These are phyloP conservation scores for Madurella fahalii DNA, from an alignment of 2,329 filamentous ascomycete genomes.

Conservation along the genomic window DNA sequence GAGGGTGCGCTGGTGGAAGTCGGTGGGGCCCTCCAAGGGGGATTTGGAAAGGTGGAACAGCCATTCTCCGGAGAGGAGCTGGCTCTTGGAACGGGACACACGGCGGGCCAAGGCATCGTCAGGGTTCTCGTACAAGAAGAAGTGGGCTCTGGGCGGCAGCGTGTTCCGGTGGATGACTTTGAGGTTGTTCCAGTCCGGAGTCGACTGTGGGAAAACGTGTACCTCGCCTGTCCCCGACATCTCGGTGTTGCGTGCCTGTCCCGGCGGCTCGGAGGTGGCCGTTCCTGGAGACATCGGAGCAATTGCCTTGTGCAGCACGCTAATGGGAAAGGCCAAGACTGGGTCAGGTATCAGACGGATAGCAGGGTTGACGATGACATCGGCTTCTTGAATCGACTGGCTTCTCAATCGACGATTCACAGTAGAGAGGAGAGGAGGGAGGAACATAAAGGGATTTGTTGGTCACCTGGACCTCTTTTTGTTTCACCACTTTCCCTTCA, in stretches of 20 bases:
- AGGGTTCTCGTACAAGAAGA: slow-evolving; percentile 48
- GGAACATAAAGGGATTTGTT: too few species aligned
- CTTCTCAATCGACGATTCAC: too few species aligned
- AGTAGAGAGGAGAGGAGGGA: too few species aligned
- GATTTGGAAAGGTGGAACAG: slow-evolving; percentile 41
- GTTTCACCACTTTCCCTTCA: too few species aligned
- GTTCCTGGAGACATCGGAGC: slow-evolving; percentile 11
- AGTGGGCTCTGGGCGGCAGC: slow-evolving; percentile 51
- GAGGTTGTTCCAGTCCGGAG: slow-evolving; percentile 59
- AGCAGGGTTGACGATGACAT: too few species aligned
- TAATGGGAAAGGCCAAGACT: neutral
- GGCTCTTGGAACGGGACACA: slow-evolving; percentile 32
- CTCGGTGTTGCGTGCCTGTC: slow-evolving; percentile 4
- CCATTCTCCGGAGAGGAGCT: slow-evolving; percentile 47
- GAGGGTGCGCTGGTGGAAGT: slow-evolving; percentile 30
- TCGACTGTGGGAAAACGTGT: slow-evolving; percentile 3
- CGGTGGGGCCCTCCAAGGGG: slow-evolving; percentile 36
- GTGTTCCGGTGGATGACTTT: slow-evolving; percentile 54
- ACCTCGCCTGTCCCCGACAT: neutral
- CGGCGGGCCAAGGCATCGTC: slow-evolving; percentile 45
- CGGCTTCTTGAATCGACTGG: too few species aligned
- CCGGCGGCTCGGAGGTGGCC: slow-evolving; percentile 3
- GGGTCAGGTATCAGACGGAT: too few species aligned
- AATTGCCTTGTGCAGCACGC: slow-evolving; percentile 1
- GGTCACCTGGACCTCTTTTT: too few species aligned